Conservation (phyloP, 306 rosid genomes). For the Bauhinia variegata region DNA sequence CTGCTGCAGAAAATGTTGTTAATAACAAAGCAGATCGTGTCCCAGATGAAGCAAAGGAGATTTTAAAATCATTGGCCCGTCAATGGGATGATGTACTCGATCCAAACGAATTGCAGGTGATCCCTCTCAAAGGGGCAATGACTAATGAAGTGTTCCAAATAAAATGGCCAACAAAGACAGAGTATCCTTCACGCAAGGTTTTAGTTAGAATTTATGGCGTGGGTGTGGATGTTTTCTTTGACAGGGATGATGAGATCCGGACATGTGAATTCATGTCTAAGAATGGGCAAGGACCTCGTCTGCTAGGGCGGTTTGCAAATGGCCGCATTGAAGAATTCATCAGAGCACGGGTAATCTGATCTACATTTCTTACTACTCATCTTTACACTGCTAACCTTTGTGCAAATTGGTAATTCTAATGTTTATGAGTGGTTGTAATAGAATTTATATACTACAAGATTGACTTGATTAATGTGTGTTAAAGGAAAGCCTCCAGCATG, state of each 20-base stretch:
- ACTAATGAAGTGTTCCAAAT: conserved; percentile 79
- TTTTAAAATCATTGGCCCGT: conserved; percentile 59
- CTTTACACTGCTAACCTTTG: not conserved
- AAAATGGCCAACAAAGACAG: conserved; percentile 69
- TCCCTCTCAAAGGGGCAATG: conserved; percentile 85
- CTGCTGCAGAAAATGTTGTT: not conserved
- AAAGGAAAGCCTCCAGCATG: not conserved
- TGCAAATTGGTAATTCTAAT: not conserved
- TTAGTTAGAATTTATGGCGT: conserved; percentile 75
- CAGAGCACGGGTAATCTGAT: conserved; percentile 62
- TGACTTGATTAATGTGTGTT: not conserved
- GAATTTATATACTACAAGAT: conserved; percentile 12
- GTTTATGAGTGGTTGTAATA: not conserved
- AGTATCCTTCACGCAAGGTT: conserved; percentile 66
- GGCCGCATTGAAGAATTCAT: conserved; percentile 92
- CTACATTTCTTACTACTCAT: conserved; percentile 7
- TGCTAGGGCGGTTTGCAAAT: conserved; percentile 68
- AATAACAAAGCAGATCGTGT: conserved; percentile 42
- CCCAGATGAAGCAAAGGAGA: conserved; percentile 64
- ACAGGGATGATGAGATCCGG: conserved; percentile 59
- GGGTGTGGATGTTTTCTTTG: conserved; percentile 72
- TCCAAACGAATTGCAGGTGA: conserved; percentile 59
- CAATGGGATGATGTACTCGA: conserved; percentile 70
- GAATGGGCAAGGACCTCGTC: conserved; percentile 78
- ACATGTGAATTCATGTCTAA: conserved; percentile 71